Conservation (phyloP, 208 protist species). For the Spongospora subterranea region DNA sequence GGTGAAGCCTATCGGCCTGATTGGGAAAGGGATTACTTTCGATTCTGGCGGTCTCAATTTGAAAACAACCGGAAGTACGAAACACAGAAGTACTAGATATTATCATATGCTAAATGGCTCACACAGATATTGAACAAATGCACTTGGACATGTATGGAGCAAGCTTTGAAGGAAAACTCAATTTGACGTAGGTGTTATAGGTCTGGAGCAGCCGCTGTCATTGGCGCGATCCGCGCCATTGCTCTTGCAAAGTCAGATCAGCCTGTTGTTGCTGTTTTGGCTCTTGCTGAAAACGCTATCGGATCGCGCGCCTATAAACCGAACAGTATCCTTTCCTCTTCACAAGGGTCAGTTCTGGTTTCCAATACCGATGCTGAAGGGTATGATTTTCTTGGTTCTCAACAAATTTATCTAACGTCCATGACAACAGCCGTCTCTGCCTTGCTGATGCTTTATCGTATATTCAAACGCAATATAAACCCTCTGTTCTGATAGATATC, state of each 20-base stretch:
- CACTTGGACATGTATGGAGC: conserved; percentile 39
- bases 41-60: conserved; percentile 49
- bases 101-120: background rate
- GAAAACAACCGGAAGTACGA: conserved; percentile 16
- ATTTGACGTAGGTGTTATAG: background rate
- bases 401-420: background rate
- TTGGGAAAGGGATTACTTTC: conserved; percentile 41
- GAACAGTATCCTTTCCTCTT: background rate
- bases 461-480: conserved; percentile 36
- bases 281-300: conserved; percentile 47
- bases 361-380: conserved; percentile 48
- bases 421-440: background rate
- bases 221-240: background rate
- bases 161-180: background rate
- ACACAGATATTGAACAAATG: conserved; percentile 20
- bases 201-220: conserved; percentile 1
- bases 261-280: background rate
- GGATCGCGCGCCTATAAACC: conserved; percentile 50
- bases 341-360: conserved; percentile 7
- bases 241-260: background rate
- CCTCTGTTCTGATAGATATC: background rate
- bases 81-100: background rate
- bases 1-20: background rate
- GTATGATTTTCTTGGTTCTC: background rate
- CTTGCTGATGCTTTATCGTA: conserved; percentile 28